These are phyloP conservation scores for Petunia secreta DNA, from an alignment of 257 asterid species.

Conservation along the genomic window DNA sequence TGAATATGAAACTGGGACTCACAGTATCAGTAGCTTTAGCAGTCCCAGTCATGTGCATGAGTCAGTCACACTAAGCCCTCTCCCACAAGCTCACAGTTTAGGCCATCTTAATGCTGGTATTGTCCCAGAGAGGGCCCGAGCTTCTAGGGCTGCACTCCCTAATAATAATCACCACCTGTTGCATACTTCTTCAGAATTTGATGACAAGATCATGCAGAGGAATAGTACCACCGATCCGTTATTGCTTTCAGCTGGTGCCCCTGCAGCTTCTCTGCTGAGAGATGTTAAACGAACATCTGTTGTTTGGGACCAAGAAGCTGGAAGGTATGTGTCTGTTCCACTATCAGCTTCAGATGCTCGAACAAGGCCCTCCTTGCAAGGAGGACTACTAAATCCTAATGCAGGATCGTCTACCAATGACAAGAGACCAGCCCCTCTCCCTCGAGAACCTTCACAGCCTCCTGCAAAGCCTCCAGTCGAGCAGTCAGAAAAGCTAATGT, in stretches of 20 bases:
- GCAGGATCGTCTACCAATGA: slow-evolving; percentile 44
- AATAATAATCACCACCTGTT: slow-evolving; percentile 39
- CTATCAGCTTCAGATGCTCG: slow-evolving; percentile 68
- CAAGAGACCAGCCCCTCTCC: slow-evolving; percentile 41
- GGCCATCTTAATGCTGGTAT: slow-evolving; percentile 40
- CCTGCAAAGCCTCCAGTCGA: slow-evolving; percentile 42
- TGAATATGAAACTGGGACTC: slow-evolving; percentile 87
- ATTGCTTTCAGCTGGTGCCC: slow-evolving; percentile 48
- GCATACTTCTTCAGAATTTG: slow-evolving; percentile 49
- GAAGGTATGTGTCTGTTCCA: slow-evolving; percentile 84
- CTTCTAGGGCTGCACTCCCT: slow-evolving; percentile 38
- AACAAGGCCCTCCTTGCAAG: slow-evolving; percentile 44
- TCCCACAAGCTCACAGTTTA: slow-evolving; percentile 61
- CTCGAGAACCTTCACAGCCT: slow-evolving; percentile 45
- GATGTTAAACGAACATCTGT: slow-evolving; percentile 93
- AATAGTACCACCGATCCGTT: slow-evolving; percentile 50
- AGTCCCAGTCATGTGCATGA: slow-evolving; percentile 87
- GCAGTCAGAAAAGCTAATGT: slow-evolving; percentile 69
- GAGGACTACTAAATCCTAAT: slow-evolving; percentile 36
- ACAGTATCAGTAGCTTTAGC: slow-evolving; percentile 85
- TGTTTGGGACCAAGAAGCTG: slow-evolving; percentile 98
- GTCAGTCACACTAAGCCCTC: slow-evolving; percentile 80
- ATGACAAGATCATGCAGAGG: slow-evolving; percentile 57
- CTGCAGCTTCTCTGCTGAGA: slow-evolving; percentile 58
- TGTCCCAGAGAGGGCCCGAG: slow-evolving; percentile 39